Conservation (phyloP, 805 yeast species). For the Cyberlindnera mississippiensis region DNA sequence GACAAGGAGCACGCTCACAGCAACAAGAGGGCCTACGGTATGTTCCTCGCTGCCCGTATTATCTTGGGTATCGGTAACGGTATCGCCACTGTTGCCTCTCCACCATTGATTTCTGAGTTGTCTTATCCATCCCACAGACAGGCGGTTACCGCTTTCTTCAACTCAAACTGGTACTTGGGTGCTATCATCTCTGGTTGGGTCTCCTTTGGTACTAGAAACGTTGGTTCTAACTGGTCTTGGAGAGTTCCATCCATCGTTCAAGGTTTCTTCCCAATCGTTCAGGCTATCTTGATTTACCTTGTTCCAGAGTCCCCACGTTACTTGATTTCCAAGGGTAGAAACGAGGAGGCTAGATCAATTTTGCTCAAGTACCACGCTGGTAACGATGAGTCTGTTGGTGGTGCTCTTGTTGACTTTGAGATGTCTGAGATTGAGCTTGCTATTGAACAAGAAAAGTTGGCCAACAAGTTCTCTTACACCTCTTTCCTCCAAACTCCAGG, state of each 20-base stretch:
- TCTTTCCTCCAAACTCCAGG: conserved; percentile 38
- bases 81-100: conserved; percentile 41
- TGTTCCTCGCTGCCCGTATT: conserved; percentile 33
- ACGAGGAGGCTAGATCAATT: conserved; percentile 40
- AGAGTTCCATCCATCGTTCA: conserved; percentile 53
- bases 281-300: conserved; percentile 33
- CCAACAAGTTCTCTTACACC: conserved; percentile 32
- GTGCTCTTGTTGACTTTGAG: conserved; percentile 36
- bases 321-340: conserved; percentile 37
- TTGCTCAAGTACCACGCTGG: conserved; percentile 39
- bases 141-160: conserved; percentile 42
- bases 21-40: conserved; percentile 21
- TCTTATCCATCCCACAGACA: conserved; percentile 45
- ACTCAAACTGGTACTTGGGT: conserved; percentile 50
- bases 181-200: conserved; percentile 52
- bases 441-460: conserved; percentile 38
- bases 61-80: conserved; percentile 46
- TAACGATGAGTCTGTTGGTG: conserved; percentile 25
- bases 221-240: conserved; percentile 40
- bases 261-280: conserved; percentile 43
- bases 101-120: conserved; percentile 50
- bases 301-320: conserved; percentile 52
- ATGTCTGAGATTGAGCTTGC: conserved; percentile 39
- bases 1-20: conserved; percentile 3
- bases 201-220: conserved; percentile 41